Evolutionary conservation across 164 flowering plant genomes (phyloP).

Genomic region (Annona cherimola): DNA sequence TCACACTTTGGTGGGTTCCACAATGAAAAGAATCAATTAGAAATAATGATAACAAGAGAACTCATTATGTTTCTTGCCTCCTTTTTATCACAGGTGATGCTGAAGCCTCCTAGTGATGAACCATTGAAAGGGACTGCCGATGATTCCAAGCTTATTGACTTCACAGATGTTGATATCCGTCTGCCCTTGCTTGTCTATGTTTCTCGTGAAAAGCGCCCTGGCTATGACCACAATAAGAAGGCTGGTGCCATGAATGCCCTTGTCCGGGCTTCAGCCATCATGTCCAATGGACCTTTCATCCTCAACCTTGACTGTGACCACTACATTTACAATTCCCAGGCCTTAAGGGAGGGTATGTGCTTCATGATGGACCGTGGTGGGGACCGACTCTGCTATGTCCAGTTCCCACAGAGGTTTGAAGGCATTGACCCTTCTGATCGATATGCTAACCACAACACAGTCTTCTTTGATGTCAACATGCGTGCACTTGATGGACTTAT

Average conservation of each 20-base stretch:
- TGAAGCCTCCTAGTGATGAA: conserved; percentile 62
- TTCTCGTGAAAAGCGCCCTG: conserved; percentile 36
- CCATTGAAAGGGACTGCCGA: conserved; percentile 31
- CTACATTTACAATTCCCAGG: conserved; percentile 63
- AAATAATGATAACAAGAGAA: not conserved
- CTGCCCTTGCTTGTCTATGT: conserved; percentile 34
- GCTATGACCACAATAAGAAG: conserved; percentile 63
- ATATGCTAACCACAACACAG: conserved; percentile 82
- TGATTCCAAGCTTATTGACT: conserved; percentile 22
- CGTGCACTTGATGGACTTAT: conserved; percentile 81
- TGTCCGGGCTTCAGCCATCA: conserved; percentile 60
- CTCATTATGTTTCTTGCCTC: not conserved
- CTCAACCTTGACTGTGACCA: conserved; percentile 83
- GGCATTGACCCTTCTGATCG: conserved; percentile 87
- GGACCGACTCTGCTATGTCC: conserved; percentile 68
- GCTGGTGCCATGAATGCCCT: conserved; percentile 89
- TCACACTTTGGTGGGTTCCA: no score
- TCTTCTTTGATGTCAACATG: conserved; percentile 85
- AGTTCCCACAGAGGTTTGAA: conserved; percentile 85
- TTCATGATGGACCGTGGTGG: conserved; percentile 93
- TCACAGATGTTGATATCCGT: conserved; percentile 28
- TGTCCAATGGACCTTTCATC: conserved; percentile 79
- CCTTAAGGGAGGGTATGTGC: conserved; percentile 84
- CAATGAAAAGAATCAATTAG: not conserved
- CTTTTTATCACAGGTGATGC: conserved; percentile 47